Base-by-base conservation (phyloP, 352 stramenopile genomes). In the Pythium chondricola region DNA sequence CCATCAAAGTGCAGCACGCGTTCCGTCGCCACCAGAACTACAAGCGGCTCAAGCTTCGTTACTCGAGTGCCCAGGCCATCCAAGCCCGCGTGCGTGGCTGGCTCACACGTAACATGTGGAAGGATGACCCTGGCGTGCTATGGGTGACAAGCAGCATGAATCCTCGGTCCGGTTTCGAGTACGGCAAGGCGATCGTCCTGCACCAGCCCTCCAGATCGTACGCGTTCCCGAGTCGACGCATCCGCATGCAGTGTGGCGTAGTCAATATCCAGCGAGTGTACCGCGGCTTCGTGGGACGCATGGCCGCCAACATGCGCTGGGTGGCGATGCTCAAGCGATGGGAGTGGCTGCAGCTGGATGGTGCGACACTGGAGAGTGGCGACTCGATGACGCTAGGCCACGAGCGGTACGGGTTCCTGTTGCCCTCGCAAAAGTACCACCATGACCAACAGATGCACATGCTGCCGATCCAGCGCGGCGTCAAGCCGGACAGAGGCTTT, bases 21-120 rank as follows among this genome's bases (percentile, higher is more conserved):
- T 90, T 70, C 71, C 74, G 69, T 33, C 60, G 63, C 38, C 55
- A 84, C n/a, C 54, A 61, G 22, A 47, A 63, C 7, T 83, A 75
- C 30, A 57, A 49, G 45, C 26, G 47, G 17, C 57, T 88, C 30
- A 76, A 86, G 26, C 53, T 40, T 22, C 69, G 69, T 2, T 90
- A 85, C 43, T n/a, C 30, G 1, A 70, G 65, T 21, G 70, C 75
- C 0, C 62, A 74, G 21, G 18, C 13, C 5, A 80, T 90, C 25
- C 79, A 88, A 36, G 77, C 63, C 24, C 62, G 67, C 2, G 54
- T 83, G 2, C 71, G 76, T n/a, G 79, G 79, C 0, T 83, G 67
- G 67, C 45, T 90, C 6, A 88, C 74, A n/a, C 58, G 79, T 0
- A 59, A 72, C 17, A 63, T 90, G 58, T 90, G 79, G 79, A 43